A percentile compares a stretch with the other conserved stretches of the same genome.
phyloP scores from a whole-genome alignment of 2,329 filamentous ascomycete genomes.

The Colletotrichum siamense region DNA sequence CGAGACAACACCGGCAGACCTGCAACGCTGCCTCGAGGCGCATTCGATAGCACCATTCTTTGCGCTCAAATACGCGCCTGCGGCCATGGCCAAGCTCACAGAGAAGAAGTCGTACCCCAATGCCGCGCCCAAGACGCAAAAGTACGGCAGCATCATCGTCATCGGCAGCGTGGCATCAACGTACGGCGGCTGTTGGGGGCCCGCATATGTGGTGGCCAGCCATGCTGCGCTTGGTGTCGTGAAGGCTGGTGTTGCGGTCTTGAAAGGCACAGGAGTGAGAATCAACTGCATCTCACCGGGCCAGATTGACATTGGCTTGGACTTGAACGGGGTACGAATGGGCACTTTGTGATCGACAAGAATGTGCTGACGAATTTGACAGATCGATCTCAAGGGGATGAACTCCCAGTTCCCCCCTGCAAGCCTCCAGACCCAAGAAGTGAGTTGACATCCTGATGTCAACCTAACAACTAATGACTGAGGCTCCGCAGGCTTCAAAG shows the following conservation, averaged over 20 bases:
- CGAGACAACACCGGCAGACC: slow-evolving; percentile 59
- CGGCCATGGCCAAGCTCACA: slow-evolving; percentile 66
- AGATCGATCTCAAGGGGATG: slow-evolving; percentile 56
- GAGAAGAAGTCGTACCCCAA: slow-evolving; percentile 62
- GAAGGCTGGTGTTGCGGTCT: slow-evolving; percentile 58
- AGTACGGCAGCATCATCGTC: slow-evolving; percentile 69
- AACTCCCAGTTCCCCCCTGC: slow-evolving; percentile 60
- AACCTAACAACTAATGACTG: neutral
- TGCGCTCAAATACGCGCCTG: slow-evolving; percentile 67
- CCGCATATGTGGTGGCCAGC: slow-evolving; percentile 64
- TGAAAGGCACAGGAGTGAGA: slow-evolving; percentile 63
- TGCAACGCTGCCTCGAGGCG: slow-evolving; percentile 64
- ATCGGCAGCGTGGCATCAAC: slow-evolving; percentile 62
- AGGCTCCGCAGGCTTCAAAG: slow-evolving; percentile 42
- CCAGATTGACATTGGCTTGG: slow-evolving; percentile 44
- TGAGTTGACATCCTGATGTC: slow-evolving; percentile 19
- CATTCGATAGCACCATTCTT: slow-evolving; percentile 69
- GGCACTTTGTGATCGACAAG: no score
- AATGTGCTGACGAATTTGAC: neutral
- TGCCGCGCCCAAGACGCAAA: slow-evolving; percentile 62
- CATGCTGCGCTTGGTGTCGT: slow-evolving; percentile 69
- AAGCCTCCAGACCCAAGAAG: slow-evolving; percentile 54
- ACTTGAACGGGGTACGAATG: slow-evolving; percentile 44
- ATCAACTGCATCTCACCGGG: slow-evolving; percentile 59
- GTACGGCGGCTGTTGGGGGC: slow-evolving; percentile 65